phyloP scores from a whole-genome alignment of 176 grass and related monocot species.

The Musa itinerans region DNA sequence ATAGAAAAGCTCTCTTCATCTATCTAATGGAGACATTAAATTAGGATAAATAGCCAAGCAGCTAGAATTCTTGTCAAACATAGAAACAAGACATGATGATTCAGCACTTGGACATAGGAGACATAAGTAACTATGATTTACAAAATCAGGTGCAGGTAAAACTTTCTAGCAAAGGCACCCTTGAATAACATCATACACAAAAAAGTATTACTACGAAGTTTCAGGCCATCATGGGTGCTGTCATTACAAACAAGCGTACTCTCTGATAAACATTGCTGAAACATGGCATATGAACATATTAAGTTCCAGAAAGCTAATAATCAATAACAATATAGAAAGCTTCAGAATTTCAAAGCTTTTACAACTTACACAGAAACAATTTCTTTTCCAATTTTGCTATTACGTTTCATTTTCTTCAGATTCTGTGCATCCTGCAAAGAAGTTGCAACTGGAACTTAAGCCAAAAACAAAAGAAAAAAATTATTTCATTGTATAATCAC shows the following conservation, averaged over 20 bases:
- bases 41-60: too few relatives aligned
- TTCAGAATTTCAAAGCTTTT: not conserved
- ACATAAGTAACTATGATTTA: not conserved
- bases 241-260: not conserved
- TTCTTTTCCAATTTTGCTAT: slow-evolving; percentile 97
- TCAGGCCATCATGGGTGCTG: not conserved
- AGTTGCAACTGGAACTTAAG: too few relatives aligned
- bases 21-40: too few relatives aligned
- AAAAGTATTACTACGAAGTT: not conserved
- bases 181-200: not conserved
- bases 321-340: not conserved
- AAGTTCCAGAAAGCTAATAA: not conserved
- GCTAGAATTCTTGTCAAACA: not conserved
- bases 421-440: slow-evolving; percentile 72
- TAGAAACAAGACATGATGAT: not conserved
- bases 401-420: slow-evolving; percentile 95
- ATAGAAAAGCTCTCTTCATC: not conserved
- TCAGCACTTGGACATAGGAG: not conserved
- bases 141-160: not conserved
- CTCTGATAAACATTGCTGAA: not conserved
- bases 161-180: not conserved
- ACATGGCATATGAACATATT: not conserved
- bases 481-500: too few relatives aligned
- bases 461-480: too few relatives aligned
- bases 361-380: slow-evolving; percentile 74